Conservation (phyloP, 164 flowering plant genomes). For the Euptelea pleiosperma region DNA sequence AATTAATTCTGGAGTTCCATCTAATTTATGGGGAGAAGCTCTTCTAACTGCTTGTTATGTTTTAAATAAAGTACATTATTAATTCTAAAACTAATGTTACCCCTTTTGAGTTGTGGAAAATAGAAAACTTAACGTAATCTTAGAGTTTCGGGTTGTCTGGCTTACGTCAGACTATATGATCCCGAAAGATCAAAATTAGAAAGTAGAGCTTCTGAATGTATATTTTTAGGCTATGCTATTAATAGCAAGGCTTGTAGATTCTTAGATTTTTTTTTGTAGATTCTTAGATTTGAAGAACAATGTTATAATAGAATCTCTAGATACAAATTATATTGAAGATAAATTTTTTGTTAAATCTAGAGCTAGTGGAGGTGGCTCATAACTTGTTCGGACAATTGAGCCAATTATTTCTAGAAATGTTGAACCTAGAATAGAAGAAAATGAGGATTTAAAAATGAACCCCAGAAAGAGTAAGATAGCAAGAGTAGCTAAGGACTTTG, state of each 20-base stretch:
- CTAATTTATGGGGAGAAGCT: conserved; percentile 6
- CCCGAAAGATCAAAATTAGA: background rate
- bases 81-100: background rate
- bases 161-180: background rate
- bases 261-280: too few species aligned
- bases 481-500: too few species aligned
- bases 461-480: too few species aligned
- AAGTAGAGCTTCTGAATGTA: background rate
- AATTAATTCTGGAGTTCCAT: background rate
- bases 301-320: conserved; percentile 4
- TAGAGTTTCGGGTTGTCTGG: conserved; percentile 1
- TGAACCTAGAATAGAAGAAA: too few species aligned
- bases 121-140: background rate
- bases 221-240: conserved; percentile 1
- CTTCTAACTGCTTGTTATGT: background rate
- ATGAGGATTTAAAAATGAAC: too few species aligned
- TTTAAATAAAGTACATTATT: background rate
- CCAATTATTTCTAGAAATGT: too few species aligned
- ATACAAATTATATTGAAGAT: too few species aligned
- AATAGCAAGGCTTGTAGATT: background rate
- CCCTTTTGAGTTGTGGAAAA: background rate
- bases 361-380: too few species aligned
- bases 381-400: too few species aligned
- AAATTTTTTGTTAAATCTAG: too few species aligned
- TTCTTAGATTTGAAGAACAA: background rate